Percentiles rank a stretch among this genome's conserved stretches.
Conservation (phyloP, 2,329 filamentous ascomycete species). For the Botrytis hyacinthi region DNA sequence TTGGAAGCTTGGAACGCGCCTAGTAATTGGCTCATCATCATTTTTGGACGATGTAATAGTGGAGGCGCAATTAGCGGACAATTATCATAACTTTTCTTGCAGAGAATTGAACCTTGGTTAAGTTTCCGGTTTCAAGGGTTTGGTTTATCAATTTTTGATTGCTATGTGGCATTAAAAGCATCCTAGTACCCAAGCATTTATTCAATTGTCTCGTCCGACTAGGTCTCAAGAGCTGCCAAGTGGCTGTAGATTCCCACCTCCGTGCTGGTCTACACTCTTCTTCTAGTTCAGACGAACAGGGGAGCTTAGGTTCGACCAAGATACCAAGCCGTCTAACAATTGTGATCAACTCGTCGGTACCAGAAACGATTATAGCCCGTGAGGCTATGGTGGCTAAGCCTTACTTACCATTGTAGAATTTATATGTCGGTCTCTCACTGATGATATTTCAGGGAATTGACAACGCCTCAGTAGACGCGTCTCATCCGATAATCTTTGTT, state of each 20-base stretch:
- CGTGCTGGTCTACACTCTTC: not conserved
- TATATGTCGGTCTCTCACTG: not conserved
- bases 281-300: not conserved
- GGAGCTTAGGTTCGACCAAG: not conserved
- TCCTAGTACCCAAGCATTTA: not conserved
- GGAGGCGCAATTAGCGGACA: slow-evolving; percentile 15
- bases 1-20: slow-evolving; percentile 19
- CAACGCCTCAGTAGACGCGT: not conserved
- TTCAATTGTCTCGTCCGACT: not conserved
- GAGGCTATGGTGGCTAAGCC: slow-evolving; percentile 13
- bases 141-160: not conserved
- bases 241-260: not conserved
- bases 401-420: slow-evolving; percentile 4
- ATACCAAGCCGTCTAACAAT: not conserved
- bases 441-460: not conserved
- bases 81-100: not conserved
- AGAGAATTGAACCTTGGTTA: not conserved
- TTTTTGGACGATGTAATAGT: slow-evolving; percentile 9
- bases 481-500: not conserved
- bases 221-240: not conserved
- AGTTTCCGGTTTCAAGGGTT: not conserved
- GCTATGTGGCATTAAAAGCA: not conserved
- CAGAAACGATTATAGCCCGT: not conserved
- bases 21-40: slow-evolving; percentile 9
- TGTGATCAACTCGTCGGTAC: not conserved